Evolutionary conservation across 2,329 filamentous ascomycete genomes (phyloP).

Genomic region (Microdochium trichocladiopsis): DNA sequence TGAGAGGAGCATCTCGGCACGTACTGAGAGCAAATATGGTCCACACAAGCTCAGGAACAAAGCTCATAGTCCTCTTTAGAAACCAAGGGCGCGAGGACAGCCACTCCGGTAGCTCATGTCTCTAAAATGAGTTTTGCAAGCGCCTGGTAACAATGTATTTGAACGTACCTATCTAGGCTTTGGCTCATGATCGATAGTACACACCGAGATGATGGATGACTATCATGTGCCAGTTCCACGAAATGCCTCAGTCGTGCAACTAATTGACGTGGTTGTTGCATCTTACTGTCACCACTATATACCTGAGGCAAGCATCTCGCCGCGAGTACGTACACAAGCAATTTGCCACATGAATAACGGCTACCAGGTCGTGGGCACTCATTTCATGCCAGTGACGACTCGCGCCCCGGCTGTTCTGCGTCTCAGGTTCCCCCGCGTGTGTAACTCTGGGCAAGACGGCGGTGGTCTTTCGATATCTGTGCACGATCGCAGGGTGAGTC

Average conservation of each 20-base stretch:
- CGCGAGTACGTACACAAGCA: not conserved
- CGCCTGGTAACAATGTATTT: no score
- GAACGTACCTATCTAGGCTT: no score
- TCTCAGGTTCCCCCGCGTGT: not conserved
- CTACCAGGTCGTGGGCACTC: not conserved
- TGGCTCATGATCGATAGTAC: no score
- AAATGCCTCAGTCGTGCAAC: not conserved
- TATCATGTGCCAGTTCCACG: no score
- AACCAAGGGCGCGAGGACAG: no score
- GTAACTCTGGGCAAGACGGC: not conserved
- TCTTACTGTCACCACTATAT: not conserved
- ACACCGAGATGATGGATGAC: no score
- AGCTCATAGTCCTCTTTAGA: no score
- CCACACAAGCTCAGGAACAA: no score
- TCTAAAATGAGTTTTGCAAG: no score
- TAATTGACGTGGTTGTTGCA: not conserved
- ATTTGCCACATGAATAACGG: not conserved
- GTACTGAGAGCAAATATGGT: no score
- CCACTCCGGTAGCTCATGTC: no score
- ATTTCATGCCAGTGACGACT: not conserved
- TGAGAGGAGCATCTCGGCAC: no score
- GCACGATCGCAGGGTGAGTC: not conserved
- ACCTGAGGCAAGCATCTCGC: not conserved
- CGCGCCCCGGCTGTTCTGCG: not conserved
- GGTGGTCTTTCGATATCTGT: not conserved